Base-by-base conservation (phyloP, 352 stramenopile species). In the Phytophthora hibernalis region DNA sequence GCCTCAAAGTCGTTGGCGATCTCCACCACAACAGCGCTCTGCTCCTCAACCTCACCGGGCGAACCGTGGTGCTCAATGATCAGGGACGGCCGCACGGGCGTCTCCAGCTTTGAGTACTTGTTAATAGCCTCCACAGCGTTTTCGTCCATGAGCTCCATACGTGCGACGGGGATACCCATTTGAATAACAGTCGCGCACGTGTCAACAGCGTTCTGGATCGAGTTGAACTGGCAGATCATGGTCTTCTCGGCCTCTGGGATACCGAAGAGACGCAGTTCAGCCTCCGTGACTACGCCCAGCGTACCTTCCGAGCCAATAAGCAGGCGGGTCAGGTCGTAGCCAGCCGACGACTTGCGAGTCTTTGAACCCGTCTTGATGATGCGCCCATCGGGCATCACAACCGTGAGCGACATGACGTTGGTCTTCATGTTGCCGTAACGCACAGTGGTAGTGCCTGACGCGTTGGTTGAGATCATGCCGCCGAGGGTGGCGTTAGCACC, bases 351-450 rank as follows among this genome's bases (percentile, higher is more conserved):
- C 81, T 99, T 99, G 55, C 97, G 84, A 11, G 96, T 92, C 31
- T 93, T 93, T 45, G 87, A 94, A 5, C 96, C 97, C 5, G 92
- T 98, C 64, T 91, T 87, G 52, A 97, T 89, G 31, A 98, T 89
- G 2, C 84, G 75, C 13, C 91, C 92, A 72, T 96, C 90, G 7
- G 92, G 72, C 70, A 99, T 84, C 18, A 99, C 96, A 16, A 79
- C 95, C 55, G 93, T 98, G 5, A 99, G 64, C 20, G 66, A 83
- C 65, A 99, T 82, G 15, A 99, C 94, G 61, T 98, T 98, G 15
- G 98, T 95, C 70, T 97, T 91, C 97, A 99, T 99, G 62, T 98
- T 98, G 43, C 96, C 97, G 61, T 98, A 98, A 8, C 78, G 83
- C 49, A 98, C 92, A 1, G 91, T 96, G 10, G 91, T 98, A 5